Base-by-base conservation (phyloP, 768 basidiomycete species). In the Asterophora parasitica region DNA sequence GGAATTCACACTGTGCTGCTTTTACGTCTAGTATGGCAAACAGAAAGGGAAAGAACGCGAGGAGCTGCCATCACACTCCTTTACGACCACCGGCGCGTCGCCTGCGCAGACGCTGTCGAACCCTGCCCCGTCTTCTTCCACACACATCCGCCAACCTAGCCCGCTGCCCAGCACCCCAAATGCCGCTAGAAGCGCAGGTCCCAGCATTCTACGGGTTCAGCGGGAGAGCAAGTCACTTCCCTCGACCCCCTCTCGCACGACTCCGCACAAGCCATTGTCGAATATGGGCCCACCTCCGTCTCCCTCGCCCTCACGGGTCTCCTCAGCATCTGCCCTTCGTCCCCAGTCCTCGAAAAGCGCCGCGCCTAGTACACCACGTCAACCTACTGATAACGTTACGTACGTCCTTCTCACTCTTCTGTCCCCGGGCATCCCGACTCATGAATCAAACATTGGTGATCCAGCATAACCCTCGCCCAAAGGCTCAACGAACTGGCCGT, bases 401-500 rank as follows among this genome's bases (percentile, higher is more conserved):
- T 82, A 69, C 54, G 74, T 70, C 26, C 50, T 56, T 13, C 27
- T 40, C 40, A 47, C 44, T 52, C 48, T 35, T 26, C 40, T 37
- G n/a, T n/a, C n/a, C n/a, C 16, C 38, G 23, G 11, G 39, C 3
- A 30, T 19, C 17, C 36, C 23, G 23, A 23, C 26, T 37, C 40
- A 35, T 17, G 42, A 40, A 31, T 19, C 19, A 49, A 44, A 31
- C 33, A 10, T 36, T 52, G 45, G 36, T 54, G n/a, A n/a, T 30
- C 35, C 35, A 92, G 88, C 47, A 71, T 81, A 51, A 85, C 85
- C 17, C 75, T 92, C 53, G 88, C 89, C 13, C 83, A 90, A 67
- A 77, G 86, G 49, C 74, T 92, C 53, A 81, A 88, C 51, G 90
- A 92, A 63, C 70, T 92, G 48, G 87, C 89, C 12, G 64, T 76